Conservation (phyloP, 78 protist genomes). For the Creolimax fragrantissima region DNA sequence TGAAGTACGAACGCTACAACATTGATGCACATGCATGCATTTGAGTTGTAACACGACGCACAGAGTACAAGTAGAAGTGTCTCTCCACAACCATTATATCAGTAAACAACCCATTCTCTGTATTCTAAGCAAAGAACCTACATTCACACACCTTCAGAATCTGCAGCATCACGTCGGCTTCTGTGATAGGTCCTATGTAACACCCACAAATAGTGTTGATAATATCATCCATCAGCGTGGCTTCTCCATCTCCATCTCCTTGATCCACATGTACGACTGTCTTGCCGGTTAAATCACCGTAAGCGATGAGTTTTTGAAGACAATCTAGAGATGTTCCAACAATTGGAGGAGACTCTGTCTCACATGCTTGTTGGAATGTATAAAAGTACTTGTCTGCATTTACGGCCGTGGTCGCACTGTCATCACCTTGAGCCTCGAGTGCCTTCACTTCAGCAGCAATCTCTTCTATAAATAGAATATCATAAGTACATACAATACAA, state of each 20-base stretch:
- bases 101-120: no score
- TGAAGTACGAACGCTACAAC: no score
- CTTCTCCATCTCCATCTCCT: neutral
- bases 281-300: constrained; percentile 11
- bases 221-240: neutral
- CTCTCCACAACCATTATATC: no score
- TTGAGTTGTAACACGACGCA: no score
- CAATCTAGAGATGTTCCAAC: neutral
- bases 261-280: neutral
- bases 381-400: neutral
- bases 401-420: neutral
- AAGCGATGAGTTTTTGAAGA: constrained; percentile 35
- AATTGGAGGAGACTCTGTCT: neutral
- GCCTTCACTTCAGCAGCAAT: neutral
- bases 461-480: no score
- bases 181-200: constrained; percentile 15
- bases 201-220: constrained; percentile 26
- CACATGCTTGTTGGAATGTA: neutral
- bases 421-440: neutral
- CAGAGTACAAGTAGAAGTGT: no score
- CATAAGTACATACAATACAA: no score
- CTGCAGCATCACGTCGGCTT: constrained; percentile 47
- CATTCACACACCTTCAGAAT: constrained; percentile 36
- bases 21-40: no score
- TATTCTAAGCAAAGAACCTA: no score